Evolutionary conservation across 257 asterid genomes (phyloP), one percentile per base, ranked within the genome.

Genomic region (Salvia splendens): DNA sequence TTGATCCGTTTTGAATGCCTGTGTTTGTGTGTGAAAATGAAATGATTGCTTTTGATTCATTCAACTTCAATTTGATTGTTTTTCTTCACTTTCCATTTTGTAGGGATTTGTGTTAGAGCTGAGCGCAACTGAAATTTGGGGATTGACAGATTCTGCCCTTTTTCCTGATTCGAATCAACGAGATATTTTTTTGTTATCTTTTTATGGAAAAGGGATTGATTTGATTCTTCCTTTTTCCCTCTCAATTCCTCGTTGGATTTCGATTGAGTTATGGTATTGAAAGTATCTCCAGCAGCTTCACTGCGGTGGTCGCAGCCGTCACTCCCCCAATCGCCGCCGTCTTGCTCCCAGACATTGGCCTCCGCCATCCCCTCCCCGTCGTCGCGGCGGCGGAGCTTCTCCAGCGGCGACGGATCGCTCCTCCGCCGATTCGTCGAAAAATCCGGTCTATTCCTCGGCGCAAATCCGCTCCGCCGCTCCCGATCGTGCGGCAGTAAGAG

Each of bases 271-370:
- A 88, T 90, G 97, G 97, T 75, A 43, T 77, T 79, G 62, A 88
- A 86, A 87, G 88, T 88, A 51, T 91, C 83, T 14, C 56, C 87
- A 6, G 68, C 30, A 24, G 30, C 79, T 30, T 80, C 92, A 46
- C 72, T 87, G 49, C 89, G 81, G 66, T 90, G 90, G 92, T 75
- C 87, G 30, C 95, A 87, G 12, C 82, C 96, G 48, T 81, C 87
- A 5, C 75, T 82, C 61, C 82, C 89, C 8, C 96, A 80, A 28
- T 75, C 92, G n/a, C 89, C 96, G 24, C 89, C 96, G n/a, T 84
- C 95, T 62, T 85, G 84, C 64, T 81, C 95, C 2, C 96, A 83
- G 59, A 56, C 91, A 12, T 41, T 83, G 6, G 91, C 93, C 28
- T 85, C 96, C 16, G 83, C 91, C 56, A 64, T 86, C 46, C 73